phyloP scores from a whole-genome alignment of 305 asterid species.

The Solanum hybrid region DNA sequence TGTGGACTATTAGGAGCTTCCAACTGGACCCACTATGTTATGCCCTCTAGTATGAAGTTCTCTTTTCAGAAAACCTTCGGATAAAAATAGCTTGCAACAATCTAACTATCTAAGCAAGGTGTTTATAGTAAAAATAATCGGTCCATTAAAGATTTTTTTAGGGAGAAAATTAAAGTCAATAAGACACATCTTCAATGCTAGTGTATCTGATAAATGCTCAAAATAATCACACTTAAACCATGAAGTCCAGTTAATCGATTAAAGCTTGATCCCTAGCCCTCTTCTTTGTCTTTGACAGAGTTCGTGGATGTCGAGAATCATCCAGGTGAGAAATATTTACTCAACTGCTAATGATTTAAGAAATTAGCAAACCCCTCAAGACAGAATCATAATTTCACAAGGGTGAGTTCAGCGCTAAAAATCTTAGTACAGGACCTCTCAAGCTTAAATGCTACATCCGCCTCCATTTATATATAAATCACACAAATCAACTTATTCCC shows the following conservation, averaged over 20 bases:
- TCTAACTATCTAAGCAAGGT: not conserved
- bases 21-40: not conserved
- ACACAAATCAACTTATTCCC: not conserved
- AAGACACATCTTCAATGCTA: not conserved
- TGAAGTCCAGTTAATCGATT: conserved; percentile 20
- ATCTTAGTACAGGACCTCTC: not conserved
- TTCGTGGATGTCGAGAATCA: not conserved
- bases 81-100: not conserved
- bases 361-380: not conserved
- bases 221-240: not conserved
- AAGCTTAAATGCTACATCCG: not conserved
- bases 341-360: not conserved
- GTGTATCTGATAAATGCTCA: not conserved
- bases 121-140: not conserved
- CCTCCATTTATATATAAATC: not conserved
- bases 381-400: not conserved
- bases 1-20: not conserved
- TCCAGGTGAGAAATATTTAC: not conserved
- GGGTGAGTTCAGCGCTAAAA: not conserved
- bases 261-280: conserved; percentile 14
- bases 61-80: not conserved
- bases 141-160: too few species aligned
- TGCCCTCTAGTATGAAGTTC: not conserved
- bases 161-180: not conserved
- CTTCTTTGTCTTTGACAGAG: conserved; percentile 18